Percentiles rank a stretch among this genome's conserved stretches.
phyloP scores from a whole-genome alignment of 371 early-diverging fungal genomes.

The Mucor lusitanicus region DNA sequence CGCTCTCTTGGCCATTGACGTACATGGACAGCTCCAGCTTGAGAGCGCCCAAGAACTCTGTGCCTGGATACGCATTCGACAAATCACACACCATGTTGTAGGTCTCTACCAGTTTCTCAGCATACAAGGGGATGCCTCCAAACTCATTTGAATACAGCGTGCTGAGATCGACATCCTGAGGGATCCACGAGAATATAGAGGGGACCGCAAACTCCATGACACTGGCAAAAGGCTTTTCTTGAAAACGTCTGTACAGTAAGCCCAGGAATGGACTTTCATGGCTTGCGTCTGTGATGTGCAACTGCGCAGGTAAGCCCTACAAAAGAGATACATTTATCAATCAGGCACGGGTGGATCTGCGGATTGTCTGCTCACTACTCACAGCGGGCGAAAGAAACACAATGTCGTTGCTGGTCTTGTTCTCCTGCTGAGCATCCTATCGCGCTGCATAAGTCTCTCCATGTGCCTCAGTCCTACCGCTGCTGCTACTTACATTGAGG shows the following conservation, averaged over 20 bases:
- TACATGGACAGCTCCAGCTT: constrained; percentile 30
- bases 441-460: no score
- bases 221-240: not conserved
- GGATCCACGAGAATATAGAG: not conserved
- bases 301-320: not conserved
- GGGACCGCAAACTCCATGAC: not conserved
- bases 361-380: not conserved
- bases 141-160: not conserved
- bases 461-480: no score
- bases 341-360: not conserved
- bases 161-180: not conserved
- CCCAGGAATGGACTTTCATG: constrained; percentile 22
- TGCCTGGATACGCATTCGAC: constrained; percentile 8
- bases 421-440: not conserved
- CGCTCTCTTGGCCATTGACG: constrained; percentile 19
- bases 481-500: not conserved
- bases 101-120: not conserved
- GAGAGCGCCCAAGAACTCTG: constrained; percentile 24
- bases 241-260: constrained; percentile 9
- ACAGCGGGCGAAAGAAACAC: not conserved
- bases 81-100: constrained; percentile 11
- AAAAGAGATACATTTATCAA: not conserved
- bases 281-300: not conserved
- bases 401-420: not conserved
- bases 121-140: not conserved